Evolutionary conservation across 345 rosid species (phyloP).

Genomic region (Syzygium aqueum): DNA sequence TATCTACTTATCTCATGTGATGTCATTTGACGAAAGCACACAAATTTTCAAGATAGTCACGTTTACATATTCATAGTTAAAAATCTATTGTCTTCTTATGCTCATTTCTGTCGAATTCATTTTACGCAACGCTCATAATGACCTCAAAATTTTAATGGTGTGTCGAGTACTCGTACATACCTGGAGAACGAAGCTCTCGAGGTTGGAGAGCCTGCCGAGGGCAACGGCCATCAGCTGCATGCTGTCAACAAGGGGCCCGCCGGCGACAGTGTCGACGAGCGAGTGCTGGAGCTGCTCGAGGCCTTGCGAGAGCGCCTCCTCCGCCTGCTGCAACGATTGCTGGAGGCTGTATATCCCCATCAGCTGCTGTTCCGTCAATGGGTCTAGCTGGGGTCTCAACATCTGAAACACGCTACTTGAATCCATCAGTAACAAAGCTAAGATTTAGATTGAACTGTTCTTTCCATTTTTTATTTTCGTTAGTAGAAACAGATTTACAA

Average conservation of each 20-base stretch:
- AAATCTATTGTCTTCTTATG: background rate
- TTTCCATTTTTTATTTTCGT: background rate
- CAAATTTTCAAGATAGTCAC: background rate
- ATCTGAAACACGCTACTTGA: slow-evolving; percentile 27
- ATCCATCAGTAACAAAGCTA: background rate
- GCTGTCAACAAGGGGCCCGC: slow-evolving; percentile 41
- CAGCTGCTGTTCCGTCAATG: slow-evolving; percentile 76
- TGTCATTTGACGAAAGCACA: background rate
- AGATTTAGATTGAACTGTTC: background rate
- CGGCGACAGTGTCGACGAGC: slow-evolving; percentile 64
- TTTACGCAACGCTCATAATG: background rate
- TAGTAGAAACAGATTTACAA: background rate
- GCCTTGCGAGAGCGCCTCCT: slow-evolving; percentile 90
- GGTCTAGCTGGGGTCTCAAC: slow-evolving; percentile 67
- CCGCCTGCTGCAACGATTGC: slow-evolving; percentile 91
- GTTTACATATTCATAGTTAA: background rate
- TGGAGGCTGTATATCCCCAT: slow-evolving; percentile 84
- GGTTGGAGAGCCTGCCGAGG: slow-evolving; percentile 76
- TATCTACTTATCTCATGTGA: background rate
- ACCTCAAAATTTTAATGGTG: background rate
- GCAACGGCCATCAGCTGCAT: slow-evolving; percentile 96
- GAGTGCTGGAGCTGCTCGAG: slow-evolving; percentile 86
- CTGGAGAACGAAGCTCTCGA: slow-evolving; percentile 95
- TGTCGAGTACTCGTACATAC: slow-evolving; percentile 9
- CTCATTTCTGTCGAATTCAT: background rate